Conservation (phyloP, 2,329 filamentous ascomycete genomes). For the Ophiostoma pallidulum region DNA sequence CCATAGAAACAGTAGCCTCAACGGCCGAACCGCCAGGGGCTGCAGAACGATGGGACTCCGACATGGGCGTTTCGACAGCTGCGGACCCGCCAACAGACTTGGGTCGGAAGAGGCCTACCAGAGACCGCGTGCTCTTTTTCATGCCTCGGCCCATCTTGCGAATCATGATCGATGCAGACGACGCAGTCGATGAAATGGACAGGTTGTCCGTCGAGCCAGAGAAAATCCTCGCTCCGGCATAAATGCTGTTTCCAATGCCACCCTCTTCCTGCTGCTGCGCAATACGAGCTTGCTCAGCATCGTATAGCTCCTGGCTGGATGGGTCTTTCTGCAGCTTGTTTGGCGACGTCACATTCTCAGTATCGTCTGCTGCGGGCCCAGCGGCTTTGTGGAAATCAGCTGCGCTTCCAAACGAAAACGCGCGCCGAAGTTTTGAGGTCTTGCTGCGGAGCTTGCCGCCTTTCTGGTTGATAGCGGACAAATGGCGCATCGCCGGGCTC, state of each 20-base stretch:
- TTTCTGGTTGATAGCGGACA: conserved; percentile 80
- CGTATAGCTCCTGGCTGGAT: conserved; percentile 54
- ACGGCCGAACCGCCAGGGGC: neutral
- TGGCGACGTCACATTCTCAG: conserved; percentile 28
- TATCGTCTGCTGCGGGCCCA: conserved; percentile 49
- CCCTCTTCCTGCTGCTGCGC: conserved; percentile 85
- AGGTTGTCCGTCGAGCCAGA: conserved; percentile 89
- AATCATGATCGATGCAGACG: conserved; percentile 86
- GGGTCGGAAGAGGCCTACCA: conserved; percentile 88
- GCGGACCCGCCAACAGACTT: conserved; percentile 81
- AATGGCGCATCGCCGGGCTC: conserved; percentile 72
- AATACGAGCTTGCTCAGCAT: conserved; percentile 85
- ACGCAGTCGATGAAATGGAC: conserved; percentile 81
- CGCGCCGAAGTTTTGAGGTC: conserved; percentile 73
- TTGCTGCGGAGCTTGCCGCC: conserved; percentile 73
- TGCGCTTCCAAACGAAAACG: conserved; percentile 94
- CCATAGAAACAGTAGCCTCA: conserved; percentile 82
- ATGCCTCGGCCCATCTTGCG: conserved; percentile 98
- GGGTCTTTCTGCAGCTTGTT: conserved; percentile 58
- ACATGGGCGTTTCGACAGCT: conserved; percentile 55
- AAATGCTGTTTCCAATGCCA: conserved; percentile 88
- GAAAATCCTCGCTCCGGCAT: conserved; percentile 78
- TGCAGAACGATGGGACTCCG: conserved; percentile 45
- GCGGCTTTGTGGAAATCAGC: conserved; percentile 71
- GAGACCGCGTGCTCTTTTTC: conserved; percentile 83